Evolutionary conservation across 768 basidiomycete genomes (phyloP), one percentile per base, ranked within the genome.

Genomic region (Tephrocybe sp.): DNA sequence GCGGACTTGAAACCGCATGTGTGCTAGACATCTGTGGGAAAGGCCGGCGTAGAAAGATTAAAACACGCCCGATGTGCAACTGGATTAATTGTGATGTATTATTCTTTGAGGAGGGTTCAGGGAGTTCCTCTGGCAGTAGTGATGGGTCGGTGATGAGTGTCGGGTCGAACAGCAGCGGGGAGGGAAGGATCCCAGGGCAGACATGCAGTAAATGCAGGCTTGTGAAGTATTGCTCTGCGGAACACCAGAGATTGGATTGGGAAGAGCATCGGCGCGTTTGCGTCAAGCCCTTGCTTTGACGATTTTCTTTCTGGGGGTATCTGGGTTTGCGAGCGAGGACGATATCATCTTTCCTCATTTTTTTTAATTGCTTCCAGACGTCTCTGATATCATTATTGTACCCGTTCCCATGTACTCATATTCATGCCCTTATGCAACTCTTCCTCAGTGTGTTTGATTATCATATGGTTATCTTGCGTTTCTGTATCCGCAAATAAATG

Each of bases 241-340:
- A 87, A 58, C 86, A 88, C 61, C 87, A 89, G 70, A 76, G 73
- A 63, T 80, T 79, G 62, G 87, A 89, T 56, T 89, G 87, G 87
- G 82, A 84, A 19, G 87, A 89, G 65, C 87, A 89, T 66, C 75
- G 79, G 52, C 73, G 87, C 51, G 84, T 89, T 48, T 89, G 87
- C 60, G 63, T 57, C 14, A 69, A 66, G 57, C 54, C 60, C 30
- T 61, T 71, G 17, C 35, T 39, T 41, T 49, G 50, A 39, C 3
- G 26, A 26, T 26, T 26, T 26, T 51, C 5, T 36, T 39, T 32
- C 4, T 43, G 12, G 35, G 39, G 14, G 13, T 19, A 17, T 40
- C 19, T 51, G n/a, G n/a, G n/a, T n/a, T 36, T 26, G 26, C 26
- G 26, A 26, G 26, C 26, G 26, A 26, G 26, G 7, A 26, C 26